These are phyloP conservation scores for Mycena crocata DNA, from an alignment of 768 basidiomycete genomes.

Conservation along the genomic window DNA sequence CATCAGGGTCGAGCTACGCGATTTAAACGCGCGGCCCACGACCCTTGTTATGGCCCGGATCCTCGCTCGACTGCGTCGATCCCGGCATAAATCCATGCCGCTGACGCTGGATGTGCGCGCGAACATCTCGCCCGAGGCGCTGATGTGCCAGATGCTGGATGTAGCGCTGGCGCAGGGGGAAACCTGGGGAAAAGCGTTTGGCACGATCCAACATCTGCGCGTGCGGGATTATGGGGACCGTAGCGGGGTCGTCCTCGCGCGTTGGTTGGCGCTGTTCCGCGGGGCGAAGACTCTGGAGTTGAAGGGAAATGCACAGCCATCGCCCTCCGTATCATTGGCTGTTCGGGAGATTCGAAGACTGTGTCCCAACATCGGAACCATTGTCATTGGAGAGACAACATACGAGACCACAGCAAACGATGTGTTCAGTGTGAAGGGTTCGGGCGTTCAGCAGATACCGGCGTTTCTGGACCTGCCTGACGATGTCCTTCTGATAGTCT, in stretches of 20 bases:
- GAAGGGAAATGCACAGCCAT: neutral
- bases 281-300: neutral
- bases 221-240: conserved; percentile 5
- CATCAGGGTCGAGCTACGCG: conserved; percentile 3
- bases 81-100: neutral
- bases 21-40: neutral
- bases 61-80: neutral
- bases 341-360: neutral
- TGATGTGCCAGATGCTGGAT: conserved; percentile 21
- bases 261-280: conserved; percentile 7
- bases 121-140: conserved; percentile 2
- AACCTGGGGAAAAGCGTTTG: conserved; percentile 6
- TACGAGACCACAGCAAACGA: neutral
- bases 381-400: neutral
- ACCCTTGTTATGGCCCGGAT: neutral
- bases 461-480: conserved; percentile 19
- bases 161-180: neutral
- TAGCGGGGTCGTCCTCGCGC: neutral
- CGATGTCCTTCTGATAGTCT: conserved; percentile 15
- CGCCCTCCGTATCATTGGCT: neutral
- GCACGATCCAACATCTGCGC: neutral
- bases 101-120: conserved; percentile 1
- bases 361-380: neutral
- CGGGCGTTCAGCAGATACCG: neutral
- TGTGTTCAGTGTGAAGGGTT: neutral